These are phyloP conservation scores for Boletus insuetus DNA, from an alignment of 768 basidiomycete genomes.

Conservation along the genomic window DNA sequence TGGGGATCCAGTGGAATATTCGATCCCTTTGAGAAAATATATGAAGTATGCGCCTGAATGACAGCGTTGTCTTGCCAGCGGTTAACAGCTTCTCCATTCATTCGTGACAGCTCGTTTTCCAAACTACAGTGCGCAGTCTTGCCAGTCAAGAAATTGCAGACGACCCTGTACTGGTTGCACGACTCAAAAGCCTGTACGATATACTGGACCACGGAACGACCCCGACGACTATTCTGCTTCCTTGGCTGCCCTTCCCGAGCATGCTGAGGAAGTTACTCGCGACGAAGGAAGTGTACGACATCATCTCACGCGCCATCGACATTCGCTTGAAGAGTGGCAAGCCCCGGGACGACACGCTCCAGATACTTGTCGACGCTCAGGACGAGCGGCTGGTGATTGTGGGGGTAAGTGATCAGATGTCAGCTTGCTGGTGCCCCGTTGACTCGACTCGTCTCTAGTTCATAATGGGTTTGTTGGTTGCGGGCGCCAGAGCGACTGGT, in stretches of 20 bases:
- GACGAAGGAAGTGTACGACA: slow-evolving; percentile 74
- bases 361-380: slow-evolving; percentile 67
- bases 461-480: slow-evolving; percentile 78
- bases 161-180: slow-evolving; percentile 56
- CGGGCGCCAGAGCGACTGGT: slow-evolving; percentile 78
- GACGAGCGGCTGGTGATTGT: slow-evolving; percentile 69
- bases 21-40: slow-evolving; percentile 71
- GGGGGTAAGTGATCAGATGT: slow-evolving; percentile 46
- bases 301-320: slow-evolving; percentile 55
- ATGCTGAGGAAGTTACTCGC: slow-evolving; percentile 70
- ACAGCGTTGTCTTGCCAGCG: background rate
- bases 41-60: slow-evolving; percentile 46
- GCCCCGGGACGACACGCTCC: slow-evolving; percentile 62
- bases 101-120: slow-evolving; percentile 58
- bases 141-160: slow-evolving; percentile 69
- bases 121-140: slow-evolving; percentile 66
- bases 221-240: slow-evolving; percentile 66
- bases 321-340: slow-evolving; percentile 56
- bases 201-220: slow-evolving; percentile 68
- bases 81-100: background rate
- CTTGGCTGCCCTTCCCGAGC: slow-evolving; percentile 74
- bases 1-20: slow-evolving; percentile 66
- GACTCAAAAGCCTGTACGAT: slow-evolving; percentile 65
- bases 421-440: slow-evolving; percentile 18
- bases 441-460: slow-evolving; percentile 48